Conservation (phyloP, 331 rosid genomes). For the Rosa hybrid region DNA sequence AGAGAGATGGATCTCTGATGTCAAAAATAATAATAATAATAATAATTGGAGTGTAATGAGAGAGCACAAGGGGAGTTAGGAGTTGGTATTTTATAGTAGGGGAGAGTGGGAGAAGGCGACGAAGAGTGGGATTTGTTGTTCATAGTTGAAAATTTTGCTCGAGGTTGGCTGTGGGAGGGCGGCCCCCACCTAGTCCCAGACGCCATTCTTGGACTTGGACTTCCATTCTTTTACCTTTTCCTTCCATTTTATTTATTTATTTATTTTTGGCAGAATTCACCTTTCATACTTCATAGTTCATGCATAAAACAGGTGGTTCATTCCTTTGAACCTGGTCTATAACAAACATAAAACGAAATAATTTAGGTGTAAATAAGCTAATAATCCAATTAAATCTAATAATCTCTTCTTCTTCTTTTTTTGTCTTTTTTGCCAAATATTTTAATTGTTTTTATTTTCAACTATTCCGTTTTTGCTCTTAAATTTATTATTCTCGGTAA, state of each 20-base stretch:
- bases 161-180: background rate
- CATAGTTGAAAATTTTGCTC: conserved; percentile 4
- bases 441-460: too few relatives aligned
- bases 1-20: background rate
- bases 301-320: too few relatives aligned
- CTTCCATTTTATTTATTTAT: background rate
- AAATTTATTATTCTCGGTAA: too few relatives aligned
- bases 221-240: background rate
- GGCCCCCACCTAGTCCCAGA: conserved; percentile 13
- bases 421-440: too few relatives aligned
- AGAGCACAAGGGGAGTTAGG: background rate
- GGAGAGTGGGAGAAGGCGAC: conserved; percentile 7
- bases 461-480: too few relatives aligned
- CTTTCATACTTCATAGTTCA: too few relatives aligned
- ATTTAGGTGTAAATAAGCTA: too few relatives aligned
- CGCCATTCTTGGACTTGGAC: conserved; percentile 18
- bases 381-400: too few relatives aligned
- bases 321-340: too few relatives aligned
- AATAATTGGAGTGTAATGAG: background rate
- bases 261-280: too few relatives aligned
- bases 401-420: too few relatives aligned
- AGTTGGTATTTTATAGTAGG: background rate
- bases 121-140: conserved; percentile 7
- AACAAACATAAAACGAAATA: too few relatives aligned
- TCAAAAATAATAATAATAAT: background rate